Conservation (phyloP, 495 filamentous ascomycete species). For the Penicillium lagena region DNA sequence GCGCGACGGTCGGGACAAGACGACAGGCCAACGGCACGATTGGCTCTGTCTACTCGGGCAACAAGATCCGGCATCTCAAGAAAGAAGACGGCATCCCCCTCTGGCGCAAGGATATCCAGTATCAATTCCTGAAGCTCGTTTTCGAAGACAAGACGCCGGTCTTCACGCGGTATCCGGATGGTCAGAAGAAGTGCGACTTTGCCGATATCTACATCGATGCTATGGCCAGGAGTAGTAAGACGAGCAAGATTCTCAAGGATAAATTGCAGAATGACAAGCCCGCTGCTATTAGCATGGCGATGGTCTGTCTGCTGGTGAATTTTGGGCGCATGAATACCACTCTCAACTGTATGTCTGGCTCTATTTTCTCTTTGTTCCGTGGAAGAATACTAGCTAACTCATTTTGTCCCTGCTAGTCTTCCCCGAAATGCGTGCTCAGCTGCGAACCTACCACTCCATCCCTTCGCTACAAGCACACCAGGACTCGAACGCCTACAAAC, state of each 20-base stretch:
- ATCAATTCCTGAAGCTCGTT: conserved; percentile 84
- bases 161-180: conserved; percentile 78
- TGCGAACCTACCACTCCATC: conserved; percentile 97
- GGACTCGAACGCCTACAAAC: conserved; percentile 94
- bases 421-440: conserved; percentile 96
- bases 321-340: conserved; percentile 99
- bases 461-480: conserved; percentile 91
- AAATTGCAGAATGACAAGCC: conserved; percentile 90
- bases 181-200: conserved; percentile 70
- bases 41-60: conserved; percentile 71
- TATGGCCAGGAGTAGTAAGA: conserved; percentile 98
- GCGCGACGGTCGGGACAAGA: conserved; percentile 51
- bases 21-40: conserved; percentile 61
- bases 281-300: conserved; percentile 94
- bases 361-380: neutral
- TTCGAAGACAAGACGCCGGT: conserved; percentile 81
- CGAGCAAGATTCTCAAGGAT: conserved; percentile 94
- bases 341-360: conserved; percentile 69
- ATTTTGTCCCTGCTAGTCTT: conserved; percentile 59
- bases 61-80: conserved; percentile 92
- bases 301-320: conserved; percentile 97
- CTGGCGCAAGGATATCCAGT: conserved; percentile 97
- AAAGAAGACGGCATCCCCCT: conserved; percentile 95
- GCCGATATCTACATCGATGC: conserved; percentile 96
- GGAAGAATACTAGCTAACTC: conserved; percentile 2